Percentiles rank a stretch among this genome's conserved stretches.
phyloP scores from a whole-genome alignment of 2,329 filamentous ascomycete genomes.

The Cryphonectria radicalis region DNA sequence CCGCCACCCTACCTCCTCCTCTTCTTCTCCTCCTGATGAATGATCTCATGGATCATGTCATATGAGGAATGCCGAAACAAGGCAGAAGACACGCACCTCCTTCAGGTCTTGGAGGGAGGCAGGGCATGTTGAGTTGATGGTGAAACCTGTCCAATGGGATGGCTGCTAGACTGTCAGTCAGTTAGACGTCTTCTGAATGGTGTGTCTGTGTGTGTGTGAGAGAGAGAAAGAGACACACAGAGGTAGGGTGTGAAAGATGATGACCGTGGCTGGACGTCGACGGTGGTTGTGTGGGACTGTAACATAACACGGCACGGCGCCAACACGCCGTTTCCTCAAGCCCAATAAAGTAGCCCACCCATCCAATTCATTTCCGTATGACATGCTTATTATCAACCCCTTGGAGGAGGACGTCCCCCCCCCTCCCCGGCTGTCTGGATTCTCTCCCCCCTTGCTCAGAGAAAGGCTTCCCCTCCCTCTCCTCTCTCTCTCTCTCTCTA shows the following conservation, averaged over 20 bases:
- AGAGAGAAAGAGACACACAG: neutral
- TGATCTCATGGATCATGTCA: neutral
- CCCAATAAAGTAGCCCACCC: neutral
- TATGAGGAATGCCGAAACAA: neutral
- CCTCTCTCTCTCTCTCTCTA: neutral
- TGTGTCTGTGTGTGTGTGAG: neutral
- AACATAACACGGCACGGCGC: neutral
- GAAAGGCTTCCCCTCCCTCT: neutral
- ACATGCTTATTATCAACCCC: neutral
- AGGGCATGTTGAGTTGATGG: neutral
- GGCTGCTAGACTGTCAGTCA: neutral
- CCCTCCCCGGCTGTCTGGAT: neutral
- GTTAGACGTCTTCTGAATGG: neutral
- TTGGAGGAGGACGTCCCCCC: neutral
- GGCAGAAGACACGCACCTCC: neutral
- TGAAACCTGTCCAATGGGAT: neutral
- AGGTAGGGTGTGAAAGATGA: neutral
- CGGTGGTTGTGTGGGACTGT: neutral
- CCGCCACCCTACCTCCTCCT: neutral
- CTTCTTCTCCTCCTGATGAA: neutral
- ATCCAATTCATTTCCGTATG: neutral
- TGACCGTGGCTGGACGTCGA: neutral
- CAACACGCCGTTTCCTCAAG: neutral
- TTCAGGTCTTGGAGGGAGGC: neutral
- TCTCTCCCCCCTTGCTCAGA: neutral